Conservation (phyloP, 148 eudicot genomes). For the Persicaria tinctoria region DNA sequence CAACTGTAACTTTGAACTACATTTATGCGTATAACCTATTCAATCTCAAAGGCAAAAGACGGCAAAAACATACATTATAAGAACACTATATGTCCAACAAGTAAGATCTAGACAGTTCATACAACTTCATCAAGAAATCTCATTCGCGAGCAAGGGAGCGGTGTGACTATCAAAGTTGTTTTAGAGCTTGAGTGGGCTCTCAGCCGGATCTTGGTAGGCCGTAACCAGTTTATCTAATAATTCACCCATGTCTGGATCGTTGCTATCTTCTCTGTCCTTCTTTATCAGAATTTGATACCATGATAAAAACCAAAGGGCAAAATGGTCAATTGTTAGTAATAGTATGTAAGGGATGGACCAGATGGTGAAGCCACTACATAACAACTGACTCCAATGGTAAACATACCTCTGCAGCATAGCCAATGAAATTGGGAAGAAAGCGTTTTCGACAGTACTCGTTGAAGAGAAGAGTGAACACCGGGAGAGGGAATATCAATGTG, state of each 20-base stretch:
- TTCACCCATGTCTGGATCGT: slow-evolving; percentile 40
- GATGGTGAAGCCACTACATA: neutral
- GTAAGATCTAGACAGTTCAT: neutral
- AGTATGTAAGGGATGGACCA: neutral
- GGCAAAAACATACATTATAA: too few relatives aligned
- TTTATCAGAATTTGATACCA: slow-evolving; percentile 40
- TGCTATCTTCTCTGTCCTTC: slow-evolving; percentile 49
- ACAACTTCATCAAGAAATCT: neutral
- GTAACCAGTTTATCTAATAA: slow-evolving; percentile 34
- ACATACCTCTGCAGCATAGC: slow-evolving; percentile 61
- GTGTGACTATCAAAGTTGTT: slow-evolving; percentile 21
- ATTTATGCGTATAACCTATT: too few relatives aligned
- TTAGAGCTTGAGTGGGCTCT: slow-evolving; percentile 29
- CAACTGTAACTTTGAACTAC: too few relatives aligned
- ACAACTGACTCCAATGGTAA: neutral
- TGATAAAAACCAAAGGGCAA: neutral
- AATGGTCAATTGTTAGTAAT: neutral
- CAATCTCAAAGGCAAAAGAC: too few relatives aligned
- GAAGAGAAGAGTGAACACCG: slow-evolving; percentile 57
- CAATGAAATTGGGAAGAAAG: slow-evolving; percentile 56
- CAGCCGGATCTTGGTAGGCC: slow-evolving; percentile 51
- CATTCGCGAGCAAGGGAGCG: slow-evolving; percentile 36
- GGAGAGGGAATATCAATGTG: slow-evolving; percentile 47
- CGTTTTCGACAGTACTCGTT: slow-evolving; percentile 72
- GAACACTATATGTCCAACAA: neutral